Conservation (phyloP, 73 alveolate genomes). For the Paramecium primaurelia region DNA sequence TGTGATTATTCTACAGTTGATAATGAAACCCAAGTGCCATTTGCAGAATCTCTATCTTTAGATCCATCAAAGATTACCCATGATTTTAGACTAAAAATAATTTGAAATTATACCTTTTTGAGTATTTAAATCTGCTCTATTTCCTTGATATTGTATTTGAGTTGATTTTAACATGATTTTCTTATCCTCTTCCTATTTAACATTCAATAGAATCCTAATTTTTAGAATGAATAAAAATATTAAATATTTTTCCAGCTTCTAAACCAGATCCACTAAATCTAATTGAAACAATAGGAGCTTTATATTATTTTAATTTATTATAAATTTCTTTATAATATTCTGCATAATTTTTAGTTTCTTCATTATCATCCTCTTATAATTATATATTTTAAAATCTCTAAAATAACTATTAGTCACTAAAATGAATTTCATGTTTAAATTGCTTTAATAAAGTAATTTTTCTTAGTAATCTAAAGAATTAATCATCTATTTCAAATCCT, state of each 20-base stretch:
- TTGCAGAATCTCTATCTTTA: conserved; percentile 33
- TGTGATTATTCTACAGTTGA: not conserved
- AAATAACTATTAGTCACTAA: not conserved
- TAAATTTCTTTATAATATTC: not conserved
- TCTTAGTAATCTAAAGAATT: not conserved
- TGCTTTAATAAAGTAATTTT: not conserved
- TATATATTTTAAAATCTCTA: not conserved
- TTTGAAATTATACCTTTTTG: not conserved
- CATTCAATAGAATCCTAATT: not conserved
- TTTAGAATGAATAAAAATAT: not conserved
- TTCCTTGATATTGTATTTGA: conserved; percentile 48
- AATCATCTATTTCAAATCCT: not conserved
- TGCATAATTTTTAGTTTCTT: not conserved
- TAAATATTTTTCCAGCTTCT: not conserved
- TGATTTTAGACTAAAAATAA: not conserved
- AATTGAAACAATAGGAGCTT: not conserved
- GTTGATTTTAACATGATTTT: not conserved
- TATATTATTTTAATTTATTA: not conserved
- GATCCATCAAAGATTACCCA: conserved; percentile 54
- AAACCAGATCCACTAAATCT: not conserved
- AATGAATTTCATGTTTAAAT: not conserved
- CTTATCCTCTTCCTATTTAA: conserved; percentile 3
- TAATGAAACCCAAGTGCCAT: conserved; percentile 59
- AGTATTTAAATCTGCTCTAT: conserved; percentile 27
- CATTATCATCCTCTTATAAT: not conserved